phyloP scores from a whole-genome alignment of 345 rosid genomes.

The Nasturtium officinale region DNA sequence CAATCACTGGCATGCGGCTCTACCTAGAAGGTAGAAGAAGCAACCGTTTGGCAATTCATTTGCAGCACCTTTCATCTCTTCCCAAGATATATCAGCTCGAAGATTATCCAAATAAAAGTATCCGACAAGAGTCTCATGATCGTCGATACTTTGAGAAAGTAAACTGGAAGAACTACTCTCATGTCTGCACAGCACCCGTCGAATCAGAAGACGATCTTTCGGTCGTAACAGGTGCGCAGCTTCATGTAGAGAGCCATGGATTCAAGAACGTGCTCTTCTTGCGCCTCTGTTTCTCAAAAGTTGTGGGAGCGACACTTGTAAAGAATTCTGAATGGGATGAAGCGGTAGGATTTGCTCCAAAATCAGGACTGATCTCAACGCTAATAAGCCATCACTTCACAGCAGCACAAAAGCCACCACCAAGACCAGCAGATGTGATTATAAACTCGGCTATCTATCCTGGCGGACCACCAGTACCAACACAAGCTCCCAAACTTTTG shows the following conservation, averaged over 20 bases:
- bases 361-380: conserved; percentile 87
- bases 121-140: conserved; percentile 55
- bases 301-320: conserved; percentile 55
- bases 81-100: conserved; percentile 79
- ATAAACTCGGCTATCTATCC: conserved; percentile 94
- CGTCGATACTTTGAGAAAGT: conserved; percentile 86
- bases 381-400: conserved; percentile 93
- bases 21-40: conserved; percentile 92
- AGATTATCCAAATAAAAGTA: conserved; percentile 63
- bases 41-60: conserved; percentile 77
- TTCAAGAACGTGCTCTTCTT: conserved; percentile 83
- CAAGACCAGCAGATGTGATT: conserved; percentile 80
- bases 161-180: conserved; percentile 92
- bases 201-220: conserved; percentile 81
- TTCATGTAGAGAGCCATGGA: conserved; percentile 83
- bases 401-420: conserved; percentile 76
- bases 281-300: conserved; percentile 73
- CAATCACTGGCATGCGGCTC: conserved; percentile 92
- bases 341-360: conserved; percentile 69
- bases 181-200: conserved; percentile 88
- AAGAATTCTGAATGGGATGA: conserved; percentile 92
- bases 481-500: conserved; percentile 81
- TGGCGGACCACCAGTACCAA: conserved; percentile 91
- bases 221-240: conserved; percentile 87
- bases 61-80: conserved; percentile 96